Base-by-base conservation (phyloP, 2,329 filamentous ascomycete genomes). In the Pezicula carpinea region DNA sequence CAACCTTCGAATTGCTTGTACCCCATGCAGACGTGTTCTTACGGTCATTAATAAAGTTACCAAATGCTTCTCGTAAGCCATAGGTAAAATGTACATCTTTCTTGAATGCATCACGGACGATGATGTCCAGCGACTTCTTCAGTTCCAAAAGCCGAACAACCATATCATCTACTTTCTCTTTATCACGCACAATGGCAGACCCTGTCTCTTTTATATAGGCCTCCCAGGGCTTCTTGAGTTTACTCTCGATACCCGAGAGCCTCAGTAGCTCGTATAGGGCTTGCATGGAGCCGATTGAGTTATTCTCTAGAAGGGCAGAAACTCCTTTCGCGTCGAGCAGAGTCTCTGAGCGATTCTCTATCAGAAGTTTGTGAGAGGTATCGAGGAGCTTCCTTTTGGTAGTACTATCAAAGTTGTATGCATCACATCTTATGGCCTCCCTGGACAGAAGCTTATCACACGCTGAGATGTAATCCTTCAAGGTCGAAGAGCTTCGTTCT, bases 1-100 rank as follows among this genome's bases (percentile, higher is more conserved):
- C 93, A 13, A 95, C 89, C 73, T 95, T 97, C 15, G 90, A 89
- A 47, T 91, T 95, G 47, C 90, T 85, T 0, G 87, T 89, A 43
- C 82, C 81, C 79, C 87, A 92, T 4, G 82, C 74, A 6, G 80
- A 76, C 1, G 80, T 82, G 61, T 84, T 87, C 62, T 85, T 85
- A 4, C 76, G 79, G 65, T 93, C 88, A 65, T 99, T 99, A 75
- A 99, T 96, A 59, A 97, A 96, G 1, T 74, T 77, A 44, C 87
- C 84, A 62, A 99, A 97, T 0, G 89, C 79, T 59, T 96, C 89
- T 47, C 93, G 80, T 55, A 99, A 75, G 10, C 78, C 81, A 64
- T 91, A 87, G 0, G 83, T 78, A 41, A 97, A 82, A 18, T 80
- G 77, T n/a, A 89, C 81, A 55, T 96, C 80, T 44, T 81, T 82